Evolutionary conservation across 148 eudicot genomes (phyloP).

Genomic region (Polygonum aviculare): DNA sequence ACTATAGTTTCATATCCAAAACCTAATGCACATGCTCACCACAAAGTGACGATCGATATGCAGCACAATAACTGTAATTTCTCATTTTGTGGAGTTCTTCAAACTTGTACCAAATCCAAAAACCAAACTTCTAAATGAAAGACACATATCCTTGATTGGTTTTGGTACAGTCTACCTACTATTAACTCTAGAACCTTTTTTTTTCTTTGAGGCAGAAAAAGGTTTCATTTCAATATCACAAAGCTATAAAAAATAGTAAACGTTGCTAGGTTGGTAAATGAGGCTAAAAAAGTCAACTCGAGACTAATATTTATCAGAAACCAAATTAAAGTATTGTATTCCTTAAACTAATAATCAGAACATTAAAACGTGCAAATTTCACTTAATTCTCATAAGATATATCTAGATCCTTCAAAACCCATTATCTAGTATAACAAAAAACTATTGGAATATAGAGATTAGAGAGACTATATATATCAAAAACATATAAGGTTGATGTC

Average conservation of each 20-base stretch:
- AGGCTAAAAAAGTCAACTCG: not conserved
- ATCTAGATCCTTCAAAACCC: no score
- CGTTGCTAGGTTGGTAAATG: not conserved
- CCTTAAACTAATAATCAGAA: not conserved
- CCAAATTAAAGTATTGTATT: not conserved
- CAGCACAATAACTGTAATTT: not conserved
- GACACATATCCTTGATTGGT: not conserved
- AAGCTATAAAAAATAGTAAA: no score
- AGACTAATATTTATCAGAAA: not conserved
- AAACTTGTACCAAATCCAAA: constrained; percentile 1
- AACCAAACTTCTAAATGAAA: not conserved
- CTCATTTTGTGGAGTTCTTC: not conserved
- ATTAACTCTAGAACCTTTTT: not conserved
- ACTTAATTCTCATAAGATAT: no score
- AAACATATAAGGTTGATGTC: not conserved
- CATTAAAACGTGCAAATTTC: not conserved
- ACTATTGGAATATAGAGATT: no score
- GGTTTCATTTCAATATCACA: not conserved
- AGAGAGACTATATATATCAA: no score
- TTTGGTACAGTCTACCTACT: constrained; percentile 5
- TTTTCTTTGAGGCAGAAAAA: not conserved
- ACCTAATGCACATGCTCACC: not conserved
- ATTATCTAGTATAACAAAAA: no score
- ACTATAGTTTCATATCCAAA: not conserved
- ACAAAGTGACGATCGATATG: not conserved